Evolutionary conservation across 2,329 filamentous ascomycete species (phyloP).

Genomic region (Atkinsonella hypoxylon): DNA sequence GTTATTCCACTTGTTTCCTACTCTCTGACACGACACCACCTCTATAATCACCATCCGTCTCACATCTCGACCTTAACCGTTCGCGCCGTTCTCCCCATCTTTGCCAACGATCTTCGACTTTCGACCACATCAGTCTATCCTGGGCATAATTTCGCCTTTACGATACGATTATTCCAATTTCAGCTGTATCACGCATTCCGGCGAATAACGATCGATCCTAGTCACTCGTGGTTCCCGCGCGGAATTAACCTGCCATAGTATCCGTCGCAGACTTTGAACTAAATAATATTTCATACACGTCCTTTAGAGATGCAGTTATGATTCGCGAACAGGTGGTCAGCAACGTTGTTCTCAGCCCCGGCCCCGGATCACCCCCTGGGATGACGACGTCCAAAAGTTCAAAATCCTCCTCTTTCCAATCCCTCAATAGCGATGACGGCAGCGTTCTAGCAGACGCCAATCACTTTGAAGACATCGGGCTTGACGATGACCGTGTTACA

Average conservation of each 20-base stretch:
- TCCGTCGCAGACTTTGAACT: neutral
- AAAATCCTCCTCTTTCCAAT: conserved; percentile 80
- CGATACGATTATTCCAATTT: neutral
- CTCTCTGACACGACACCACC: conserved; percentile 3
- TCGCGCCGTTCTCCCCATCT: neutral
- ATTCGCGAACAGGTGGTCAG: conserved; percentile 20
- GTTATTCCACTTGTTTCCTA: neutral
- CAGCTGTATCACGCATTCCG: neutral
- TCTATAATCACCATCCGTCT: neutral
- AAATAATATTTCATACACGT: neutral
- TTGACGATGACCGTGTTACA: conserved; percentile 50
- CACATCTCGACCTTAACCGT: neutral
- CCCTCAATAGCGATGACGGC: conserved; percentile 63
- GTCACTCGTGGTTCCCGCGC: neutral
- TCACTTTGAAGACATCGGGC: conserved; percentile 87
- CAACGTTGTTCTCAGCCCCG: conserved; percentile 19
- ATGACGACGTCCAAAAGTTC: conserved; percentile 78
- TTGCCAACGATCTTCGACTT: neutral
- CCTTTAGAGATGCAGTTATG: conserved; percentile 21
- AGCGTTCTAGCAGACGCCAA: conserved; percentile 58
- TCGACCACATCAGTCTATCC: neutral
- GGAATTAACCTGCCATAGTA: neutral
- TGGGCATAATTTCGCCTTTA: neutral
- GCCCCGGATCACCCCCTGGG: conserved; percentile 35
- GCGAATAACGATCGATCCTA: neutral